Evolutionary conservation across 1,284 basidiomycete species (phyloP), one percentile per base, ranked within the genome.

Genomic region (Leccinum subrobustum): DNA sequence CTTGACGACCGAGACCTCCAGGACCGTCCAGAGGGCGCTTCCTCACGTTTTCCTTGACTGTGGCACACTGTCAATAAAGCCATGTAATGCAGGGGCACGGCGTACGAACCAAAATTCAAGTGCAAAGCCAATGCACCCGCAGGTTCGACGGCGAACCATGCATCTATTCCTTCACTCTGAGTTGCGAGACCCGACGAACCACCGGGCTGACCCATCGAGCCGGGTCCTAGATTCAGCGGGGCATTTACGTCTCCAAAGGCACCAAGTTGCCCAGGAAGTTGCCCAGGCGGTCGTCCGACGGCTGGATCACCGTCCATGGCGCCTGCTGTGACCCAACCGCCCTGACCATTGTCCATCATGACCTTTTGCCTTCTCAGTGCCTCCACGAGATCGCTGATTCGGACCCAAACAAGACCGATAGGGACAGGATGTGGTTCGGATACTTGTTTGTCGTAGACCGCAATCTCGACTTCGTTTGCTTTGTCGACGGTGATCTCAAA

Each of bases 401-500:
- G 87, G 65, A 99, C 86, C 97, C 97, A 99, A 18, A 98, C 81
- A 71, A 99, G 84, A 47, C 97, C 97, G 64, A 99, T 95, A 39
- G 96, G 96, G 6, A 93, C 85, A 1, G 93, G 88, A 67, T 92
- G 84, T 11, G 79, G 77, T 63, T 94, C 92, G 64, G 87, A 88
- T 18, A 87, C 86, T 67, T 93, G 88, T 68, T 94, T 94, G 78
- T 99, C 97, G 70, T 96, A 97, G 27, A 99, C 87, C 14, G 95
- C 94, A 54, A 99, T 89, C 77, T 99, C 97, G 58, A 98, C 92
- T 81, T 99, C 97, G 74, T 96, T 98, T 37, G 96, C 96, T 76
- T 98, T 98, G 79, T 98, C 96, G 55, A 99, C 93, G 1, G 91
- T 85, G 63, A 99, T 93, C 75, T 97, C 93, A 65, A 99, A 98